Evolutionary conservation across 352 stramenopile genomes (phyloP).

Genomic region (Globisporangium okanoganense): DNA sequence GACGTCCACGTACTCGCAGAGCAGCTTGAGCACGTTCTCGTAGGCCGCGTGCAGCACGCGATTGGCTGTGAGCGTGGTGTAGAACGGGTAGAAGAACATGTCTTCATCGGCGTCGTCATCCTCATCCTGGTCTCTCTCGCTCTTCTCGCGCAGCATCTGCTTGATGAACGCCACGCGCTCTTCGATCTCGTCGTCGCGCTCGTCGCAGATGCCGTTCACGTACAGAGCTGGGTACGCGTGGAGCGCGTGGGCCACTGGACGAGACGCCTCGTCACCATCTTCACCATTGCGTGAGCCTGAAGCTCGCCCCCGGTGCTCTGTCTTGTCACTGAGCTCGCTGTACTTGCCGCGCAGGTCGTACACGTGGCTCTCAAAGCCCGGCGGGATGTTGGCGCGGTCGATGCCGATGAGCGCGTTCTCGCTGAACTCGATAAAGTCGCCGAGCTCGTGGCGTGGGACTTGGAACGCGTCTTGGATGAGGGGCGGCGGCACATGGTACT

Average conservation of each 20-base stretch:
- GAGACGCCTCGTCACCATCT: conserved; percentile 5
- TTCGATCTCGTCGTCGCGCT: conserved; percentile 50
- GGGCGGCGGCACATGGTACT: conserved; percentile 21
- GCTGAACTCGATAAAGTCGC: conserved; percentile 50
- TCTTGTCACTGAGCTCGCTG: conserved; percentile 4
- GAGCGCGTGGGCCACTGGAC: conserved; percentile 28
- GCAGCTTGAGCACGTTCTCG: conserved; percentile 54
- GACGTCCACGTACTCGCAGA: conserved; percentile 60
- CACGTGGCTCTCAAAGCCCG: conserved; percentile 40
- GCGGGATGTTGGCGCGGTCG: conserved; percentile 35
- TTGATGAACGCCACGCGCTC: conserved; percentile 35
- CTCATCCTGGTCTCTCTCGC: background rate
- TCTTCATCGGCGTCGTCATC: conserved; percentile 12
- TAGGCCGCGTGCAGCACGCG: conserved; percentile 46
- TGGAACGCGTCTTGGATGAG: conserved; percentile 8
- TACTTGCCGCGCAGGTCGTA: conserved; percentile 28
- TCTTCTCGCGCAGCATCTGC: conserved; percentile 10
- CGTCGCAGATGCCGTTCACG: conserved; percentile 43
- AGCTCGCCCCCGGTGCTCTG: background rate
- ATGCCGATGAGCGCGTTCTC: conserved; percentile 33
- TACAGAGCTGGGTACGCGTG: conserved; percentile 50
- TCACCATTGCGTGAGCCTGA: background rate
- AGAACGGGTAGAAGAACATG: conserved; percentile 60
- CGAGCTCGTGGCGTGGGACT: conserved; percentile 41
- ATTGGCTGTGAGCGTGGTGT: conserved; percentile 10